Base-by-base conservation (phyloP, 2,329 filamentous ascomycete species). In the Paramyrothecium roridum region DNA sequence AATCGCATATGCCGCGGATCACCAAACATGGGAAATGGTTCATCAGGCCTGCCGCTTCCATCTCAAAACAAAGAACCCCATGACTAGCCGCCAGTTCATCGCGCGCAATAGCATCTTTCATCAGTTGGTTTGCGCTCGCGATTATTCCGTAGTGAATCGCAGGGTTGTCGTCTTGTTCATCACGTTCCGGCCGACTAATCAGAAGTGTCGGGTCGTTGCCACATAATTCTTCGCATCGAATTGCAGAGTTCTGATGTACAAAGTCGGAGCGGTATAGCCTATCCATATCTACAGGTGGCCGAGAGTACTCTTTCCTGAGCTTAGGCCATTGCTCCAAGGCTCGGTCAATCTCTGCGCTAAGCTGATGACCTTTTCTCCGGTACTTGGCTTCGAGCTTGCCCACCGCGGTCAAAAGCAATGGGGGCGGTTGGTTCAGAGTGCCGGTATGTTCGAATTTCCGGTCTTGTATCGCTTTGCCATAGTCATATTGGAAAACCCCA, bases 1-100 rank as follows among this genome's bases (percentile, higher is more conserved):
- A 74, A 59, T 74, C 68, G 52, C 65, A 72, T 48, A 74, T 70
- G 1, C 70, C 70, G 7, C 68, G 62, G 45, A 73, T 65, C 8
- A 70, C 66, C 2, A 72, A 54, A 26, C 68, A 72, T 1, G 64
- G 66, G 43, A 67, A 63, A 21, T 62, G 48, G 20, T 65, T 61
- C 61, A 67, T 67, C 37, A 70, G 23, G 1, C 67, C 67, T 3
- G 66, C 67, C 11, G 67, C 67, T 23, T 69, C 67, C 65, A 67
- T 70, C 54, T 69, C 65, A 45, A 59, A 52, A 7, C 58, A 61
- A 0, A 56, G 13, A 0, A 59, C 49, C 1, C 21, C 55, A 0
- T 53, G 10, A 0, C 53, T 6, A 1, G 4, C 20, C 0, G 52
- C 21, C 1, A 60, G 19, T 2, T 30, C 40, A 8, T 63, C 58